phyloP scores from a whole-genome alignment of 179 eudicot species.

The Drosera spatulata region DNA sequence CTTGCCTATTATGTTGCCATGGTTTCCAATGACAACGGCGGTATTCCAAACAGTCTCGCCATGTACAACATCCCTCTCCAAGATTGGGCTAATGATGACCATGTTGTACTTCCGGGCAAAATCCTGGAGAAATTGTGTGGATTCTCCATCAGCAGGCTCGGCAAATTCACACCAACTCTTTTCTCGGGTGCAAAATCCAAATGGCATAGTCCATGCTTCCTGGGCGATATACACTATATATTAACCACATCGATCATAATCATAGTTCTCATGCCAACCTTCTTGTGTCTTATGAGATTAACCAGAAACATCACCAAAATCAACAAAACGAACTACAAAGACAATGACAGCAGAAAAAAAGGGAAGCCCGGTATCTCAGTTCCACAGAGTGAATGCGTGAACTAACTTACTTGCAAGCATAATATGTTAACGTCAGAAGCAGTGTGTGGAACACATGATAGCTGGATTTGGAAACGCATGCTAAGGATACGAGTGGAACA shows the following conservation, averaged over 20 bases:
- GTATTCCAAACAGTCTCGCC: slow-evolving; percentile 98
- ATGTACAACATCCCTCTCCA: slow-evolving; percentile 83
- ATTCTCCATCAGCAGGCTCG: slow-evolving; percentile 87
- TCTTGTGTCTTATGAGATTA: too few species aligned
- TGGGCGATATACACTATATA: slow-evolving; percentile 11
- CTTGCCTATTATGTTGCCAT: slow-evolving; percentile 86
- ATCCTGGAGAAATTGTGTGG: slow-evolving; percentile 70
- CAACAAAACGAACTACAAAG: too few species aligned
- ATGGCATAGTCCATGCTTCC: slow-evolving; percentile 99
- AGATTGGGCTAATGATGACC: slow-evolving; percentile 87
- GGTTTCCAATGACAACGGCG: slow-evolving; percentile 86
- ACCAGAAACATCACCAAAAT: too few species aligned
- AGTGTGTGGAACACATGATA: too few species aligned
- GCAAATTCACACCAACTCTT: slow-evolving; percentile 98
- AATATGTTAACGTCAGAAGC: too few species aligned
- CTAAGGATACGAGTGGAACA: too few species aligned
- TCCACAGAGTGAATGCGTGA: too few species aligned
- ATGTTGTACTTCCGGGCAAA: slow-evolving; percentile 79
- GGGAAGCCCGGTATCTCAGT: background rate
- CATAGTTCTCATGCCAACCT: too few species aligned
- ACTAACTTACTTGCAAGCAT: slow-evolving; percentile 60
- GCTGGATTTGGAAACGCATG: too few species aligned
- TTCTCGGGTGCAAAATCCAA: slow-evolving; percentile 96
- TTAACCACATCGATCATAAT: background rate
- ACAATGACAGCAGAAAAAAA: background rate